Base-by-base conservation (phyloP, 2,329 filamentous ascomycete species). In the Grosmannia penicillata region DNA sequence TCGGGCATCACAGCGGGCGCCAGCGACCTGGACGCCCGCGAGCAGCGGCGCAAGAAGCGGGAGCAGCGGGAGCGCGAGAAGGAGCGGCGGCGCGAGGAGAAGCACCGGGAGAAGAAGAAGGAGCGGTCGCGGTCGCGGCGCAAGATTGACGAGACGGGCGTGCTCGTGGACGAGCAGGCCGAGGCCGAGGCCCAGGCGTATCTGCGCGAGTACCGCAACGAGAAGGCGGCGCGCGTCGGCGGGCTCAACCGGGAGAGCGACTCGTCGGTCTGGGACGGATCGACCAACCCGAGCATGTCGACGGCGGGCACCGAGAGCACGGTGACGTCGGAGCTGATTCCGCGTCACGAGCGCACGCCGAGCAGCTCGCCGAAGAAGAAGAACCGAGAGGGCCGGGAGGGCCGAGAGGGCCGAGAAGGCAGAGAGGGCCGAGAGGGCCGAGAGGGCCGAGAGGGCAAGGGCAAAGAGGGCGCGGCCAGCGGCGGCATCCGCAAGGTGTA, bases 201-300 rank as follows among this genome's bases (percentile, higher is more conserved):
- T 43, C 72, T 96, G 40, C 75, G 80, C 42, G 75, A 75, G 25
- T 96, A 96, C 64, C 82, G 87, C 19, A 71, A 85, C 52, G 89
- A 96, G 61, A 83, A 79, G 56, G 66, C 85, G 2, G 89, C 89
- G 1, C 72, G 82, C 37, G 86, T 96, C 2, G 89, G 89, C 26
- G 89, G 89, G 17, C 63, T 96, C 56, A 96, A 96, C 60, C 78
- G 79, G 50, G 68, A 81, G 48, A 70, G 78, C 31, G 89, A 95
- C 48, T 82, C 78, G 43, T 82, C 76, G 43, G 65, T 74, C 47
- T 93, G 84, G 69, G 82, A 93, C 53, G 83, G 82, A 32, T 72
- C 66, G 11, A 74, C 70, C 15, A 75, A 72, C 56, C 79, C 78
- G 35, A 75, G 78, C 47, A 72, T 70, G 52, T 77, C 75, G 19